Percentiles rank a stretch among this genome's conserved stretches.
phyloP scores from a whole-genome alignment of 129 eudicot species.

The Helianthus annuus region DNA sequence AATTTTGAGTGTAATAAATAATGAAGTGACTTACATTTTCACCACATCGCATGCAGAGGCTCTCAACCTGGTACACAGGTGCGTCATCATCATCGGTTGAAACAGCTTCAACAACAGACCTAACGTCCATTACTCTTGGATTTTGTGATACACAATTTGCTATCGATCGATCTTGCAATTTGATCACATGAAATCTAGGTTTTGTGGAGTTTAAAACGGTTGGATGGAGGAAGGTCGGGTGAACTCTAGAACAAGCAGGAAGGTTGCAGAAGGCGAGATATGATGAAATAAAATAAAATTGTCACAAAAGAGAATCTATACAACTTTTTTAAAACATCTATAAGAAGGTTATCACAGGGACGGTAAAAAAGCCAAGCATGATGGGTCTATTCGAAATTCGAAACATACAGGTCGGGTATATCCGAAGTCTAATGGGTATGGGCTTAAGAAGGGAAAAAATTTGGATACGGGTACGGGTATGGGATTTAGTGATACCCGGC shows the following conservation, averaged over 20 bases:
- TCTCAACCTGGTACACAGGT: constrained; percentile 74
- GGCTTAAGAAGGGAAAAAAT: too few relatives aligned
- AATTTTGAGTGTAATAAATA: too few relatives aligned
- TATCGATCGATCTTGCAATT: constrained; percentile 1
- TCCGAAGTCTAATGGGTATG: too few relatives aligned
- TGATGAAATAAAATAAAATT: too few relatives aligned
- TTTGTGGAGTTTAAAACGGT: constrained; percentile 10
- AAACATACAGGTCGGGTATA: too few relatives aligned
- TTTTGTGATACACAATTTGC: constrained; percentile 18
- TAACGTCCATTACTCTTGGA: constrained; percentile 47
- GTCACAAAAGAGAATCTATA: too few relatives aligned
- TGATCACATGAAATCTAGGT: neutral
- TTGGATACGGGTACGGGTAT: too few relatives aligned
- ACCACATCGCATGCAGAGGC: constrained; percentile 94
- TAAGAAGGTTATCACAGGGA: too few relatives aligned
- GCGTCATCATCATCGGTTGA: constrained; percentile 56
- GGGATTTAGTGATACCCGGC: too few relatives aligned
- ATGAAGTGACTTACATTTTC: constrained; percentile 53
- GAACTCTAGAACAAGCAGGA: constrained; percentile 15
- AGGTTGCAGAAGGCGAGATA: neutral
- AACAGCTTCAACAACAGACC: constrained; percentile 79
- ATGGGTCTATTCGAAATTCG: too few relatives aligned
- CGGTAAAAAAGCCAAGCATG: too few relatives aligned
- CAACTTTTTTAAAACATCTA: too few relatives aligned
- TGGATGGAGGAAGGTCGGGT: neutral